Conservation (phyloP, 148 eudicot species). For the Selenicereus undatus region DNA sequence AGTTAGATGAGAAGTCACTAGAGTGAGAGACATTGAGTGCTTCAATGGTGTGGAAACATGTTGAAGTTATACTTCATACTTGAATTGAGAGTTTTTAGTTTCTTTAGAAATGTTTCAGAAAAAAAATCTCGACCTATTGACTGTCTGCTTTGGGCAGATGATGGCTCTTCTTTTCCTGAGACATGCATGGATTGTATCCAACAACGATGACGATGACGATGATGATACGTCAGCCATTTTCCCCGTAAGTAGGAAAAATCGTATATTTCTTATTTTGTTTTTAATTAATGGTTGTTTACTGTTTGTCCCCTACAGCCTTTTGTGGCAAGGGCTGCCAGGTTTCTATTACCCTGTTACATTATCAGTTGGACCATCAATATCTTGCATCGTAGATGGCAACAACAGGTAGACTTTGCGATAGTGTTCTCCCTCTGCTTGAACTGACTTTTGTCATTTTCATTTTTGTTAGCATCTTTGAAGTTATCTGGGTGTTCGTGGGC, state of each 20-base stretch:
- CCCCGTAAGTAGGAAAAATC: constrained; percentile 47
- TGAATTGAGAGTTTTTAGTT: background rate
- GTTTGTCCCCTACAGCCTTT: constrained; percentile 51
- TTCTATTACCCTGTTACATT: constrained; percentile 90
- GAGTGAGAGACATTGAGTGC: too few species aligned
- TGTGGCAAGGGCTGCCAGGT: constrained; percentile 75
- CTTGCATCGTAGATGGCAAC: constrained; percentile 82
- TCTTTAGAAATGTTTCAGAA: background rate
- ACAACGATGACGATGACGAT: constrained; percentile 62
- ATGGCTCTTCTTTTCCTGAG: constrained; percentile 87
- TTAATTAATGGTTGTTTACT: background rate
- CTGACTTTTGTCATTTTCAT: background rate
- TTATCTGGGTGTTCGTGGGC: background rate
- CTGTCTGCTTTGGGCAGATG: constrained; percentile 44
- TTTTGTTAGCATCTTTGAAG: background rate
- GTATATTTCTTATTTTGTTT: background rate
- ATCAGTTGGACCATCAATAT: constrained; percentile 90
- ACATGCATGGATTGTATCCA: constrained; percentile 66
- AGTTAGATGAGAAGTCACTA: too few species aligned
- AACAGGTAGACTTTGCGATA: constrained; percentile 50
- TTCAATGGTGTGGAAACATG: too few species aligned
- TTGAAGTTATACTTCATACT: too few species aligned
- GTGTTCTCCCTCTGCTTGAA: background rate
- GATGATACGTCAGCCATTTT: constrained; percentile 63
- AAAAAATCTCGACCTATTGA: background rate